Base-by-base conservation (phyloP, 78 protist genomes). In the Planoprotostelium fungivorum region DNA sequence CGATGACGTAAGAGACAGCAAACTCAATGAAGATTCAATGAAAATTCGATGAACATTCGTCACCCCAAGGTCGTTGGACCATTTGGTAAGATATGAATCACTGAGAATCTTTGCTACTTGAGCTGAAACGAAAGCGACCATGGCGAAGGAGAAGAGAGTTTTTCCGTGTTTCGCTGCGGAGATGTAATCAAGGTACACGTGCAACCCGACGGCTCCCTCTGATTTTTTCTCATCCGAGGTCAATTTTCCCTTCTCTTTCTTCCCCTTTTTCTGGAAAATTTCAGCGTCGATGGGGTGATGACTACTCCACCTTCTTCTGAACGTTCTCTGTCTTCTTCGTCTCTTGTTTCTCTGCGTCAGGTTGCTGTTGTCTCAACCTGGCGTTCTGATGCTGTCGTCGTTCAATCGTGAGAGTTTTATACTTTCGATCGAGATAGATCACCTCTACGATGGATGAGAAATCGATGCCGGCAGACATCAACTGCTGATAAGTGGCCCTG, bases 401-500 rank as follows among this genome's bases (percentile, higher is more conserved):
- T 51, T 51, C 16, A n/a, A n/a, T n/a, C n/a, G n/a, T n/a, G n/a
- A 51, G 73, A 16, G 73, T 51, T 51, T 51, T 51, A 51, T 5
- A 16, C 73, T n/a, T n/a, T n/a, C n/a, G n/a, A n/a, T n/a, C n/a
- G n/a, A n/a, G n/a, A n/a, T n/a, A n/a, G n/a, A 5, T 51, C 31
- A 51, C 73, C 16, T 51, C 31, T 5, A 51, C 73, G 5, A 51
- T 51, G 16, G 73, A 51, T 5, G 94, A 36, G 31, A 92, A 92
- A 34, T 88, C 91, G 51, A 84, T 35, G 84, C 88, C 73, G 25
- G 84, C 25, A 9, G 38, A 29, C 36, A 91, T 1, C 35, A 97
- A 35, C 10, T 92, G 35, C 1, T 91, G 89, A 86, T 83, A 94
- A 0, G 95, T 29, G 36, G 97, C 98, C n/a, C 38, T 37, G 34